phyloP scores from a whole-genome alignment of 768 basidiomycete genomes.

The Krasilnikovozyma curviuscula region DNA sequence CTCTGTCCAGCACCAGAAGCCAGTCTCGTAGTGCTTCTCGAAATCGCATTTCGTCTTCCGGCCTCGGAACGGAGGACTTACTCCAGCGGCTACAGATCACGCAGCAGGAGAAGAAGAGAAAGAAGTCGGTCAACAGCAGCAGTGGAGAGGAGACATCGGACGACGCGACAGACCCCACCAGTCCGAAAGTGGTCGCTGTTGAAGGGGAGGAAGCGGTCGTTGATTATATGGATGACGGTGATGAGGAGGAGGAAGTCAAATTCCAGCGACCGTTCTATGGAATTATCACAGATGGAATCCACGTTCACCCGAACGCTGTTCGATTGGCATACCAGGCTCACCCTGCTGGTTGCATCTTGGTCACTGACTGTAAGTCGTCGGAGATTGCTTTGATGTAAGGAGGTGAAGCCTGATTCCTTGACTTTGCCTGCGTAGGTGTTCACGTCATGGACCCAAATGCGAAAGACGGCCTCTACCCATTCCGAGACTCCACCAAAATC shows the following conservation, averaged over 20 bases:
- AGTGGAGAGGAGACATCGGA: too few species aligned
- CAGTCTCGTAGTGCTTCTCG: too few species aligned
- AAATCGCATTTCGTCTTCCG: too few species aligned
- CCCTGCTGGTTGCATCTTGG: slow-evolving; percentile 67
- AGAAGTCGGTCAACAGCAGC: too few species aligned
- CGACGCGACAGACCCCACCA: too few species aligned
- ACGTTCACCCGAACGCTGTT: slow-evolving; percentile 77
- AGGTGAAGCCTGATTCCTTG: not conserved
- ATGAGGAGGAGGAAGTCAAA: slow-evolving; percentile 12
- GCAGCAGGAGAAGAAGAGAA: not conserved
- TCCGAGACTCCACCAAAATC: slow-evolving; percentile 65
- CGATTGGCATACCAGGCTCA: slow-evolving; percentile 67
- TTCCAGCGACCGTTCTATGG: slow-evolving; percentile 66
- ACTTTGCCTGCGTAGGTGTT: slow-evolving; percentile 38
- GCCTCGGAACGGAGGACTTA: not conserved
- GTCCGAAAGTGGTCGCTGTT: too few species aligned
- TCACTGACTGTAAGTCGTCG: slow-evolving; percentile 57
- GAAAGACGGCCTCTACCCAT: slow-evolving; percentile 64
- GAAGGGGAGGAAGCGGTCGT: not conserved
- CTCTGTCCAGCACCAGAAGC: too few species aligned
- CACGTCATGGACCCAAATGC: slow-evolving; percentile 69
- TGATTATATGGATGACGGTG: slow-evolving; percentile 24
- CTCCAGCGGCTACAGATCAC: not conserved
- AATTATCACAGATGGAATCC: slow-evolving; percentile 76
- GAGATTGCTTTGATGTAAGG: too few species aligned